phyloP scores from a whole-genome alignment of 2,329 filamentous ascomycete species.

The Coniochaeta sp. region DNA sequence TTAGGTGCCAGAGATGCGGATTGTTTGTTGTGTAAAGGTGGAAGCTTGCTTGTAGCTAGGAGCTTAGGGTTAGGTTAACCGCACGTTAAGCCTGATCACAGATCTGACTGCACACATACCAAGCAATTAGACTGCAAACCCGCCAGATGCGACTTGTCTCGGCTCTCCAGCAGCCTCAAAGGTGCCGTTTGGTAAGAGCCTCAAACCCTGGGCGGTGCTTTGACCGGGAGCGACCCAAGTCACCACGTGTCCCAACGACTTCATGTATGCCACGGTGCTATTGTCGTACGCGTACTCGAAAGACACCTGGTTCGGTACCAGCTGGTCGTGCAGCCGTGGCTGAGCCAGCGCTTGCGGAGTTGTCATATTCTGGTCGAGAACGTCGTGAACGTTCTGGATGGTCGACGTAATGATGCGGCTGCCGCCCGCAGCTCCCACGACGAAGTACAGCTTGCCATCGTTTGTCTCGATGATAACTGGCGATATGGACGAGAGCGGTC shows the following conservation, averaged over 20 bases:
- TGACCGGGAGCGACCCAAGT: slow-evolving; percentile 55
- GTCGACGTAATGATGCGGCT: slow-evolving; percentile 77
- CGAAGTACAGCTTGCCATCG: slow-evolving; percentile 56
- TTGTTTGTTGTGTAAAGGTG: no score
- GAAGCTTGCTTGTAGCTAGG: no score
- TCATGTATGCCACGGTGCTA: slow-evolving; percentile 54
- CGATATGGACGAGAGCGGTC: slow-evolving; percentile 70
- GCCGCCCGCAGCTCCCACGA: slow-evolving; percentile 71
- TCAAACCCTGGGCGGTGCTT: slow-evolving; percentile 66
- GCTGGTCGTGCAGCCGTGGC: slow-evolving; percentile 74
- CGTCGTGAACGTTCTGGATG: slow-evolving; percentile 64
- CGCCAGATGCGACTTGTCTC: slow-evolving; percentile 40
- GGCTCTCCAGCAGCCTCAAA: slow-evolving; percentile 77
- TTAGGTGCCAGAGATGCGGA: no score
- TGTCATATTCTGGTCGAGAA: slow-evolving; percentile 57
- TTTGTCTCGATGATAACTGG: slow-evolving; percentile 36
- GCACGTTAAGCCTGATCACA: no score
- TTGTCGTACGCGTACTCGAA: slow-evolving; percentile 68
- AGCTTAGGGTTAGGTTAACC: no score
- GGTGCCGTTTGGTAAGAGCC: slow-evolving; percentile 50
- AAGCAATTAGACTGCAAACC: neutral
- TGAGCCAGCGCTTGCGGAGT: slow-evolving; percentile 53
- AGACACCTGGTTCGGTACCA: slow-evolving; percentile 60
- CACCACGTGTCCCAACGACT: slow-evolving; percentile 60
- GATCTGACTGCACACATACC: neutral